Evolutionary conservation across 352 stramenopile genomes (phyloP).

Genomic region (Globisporangium barbulae): DNA sequence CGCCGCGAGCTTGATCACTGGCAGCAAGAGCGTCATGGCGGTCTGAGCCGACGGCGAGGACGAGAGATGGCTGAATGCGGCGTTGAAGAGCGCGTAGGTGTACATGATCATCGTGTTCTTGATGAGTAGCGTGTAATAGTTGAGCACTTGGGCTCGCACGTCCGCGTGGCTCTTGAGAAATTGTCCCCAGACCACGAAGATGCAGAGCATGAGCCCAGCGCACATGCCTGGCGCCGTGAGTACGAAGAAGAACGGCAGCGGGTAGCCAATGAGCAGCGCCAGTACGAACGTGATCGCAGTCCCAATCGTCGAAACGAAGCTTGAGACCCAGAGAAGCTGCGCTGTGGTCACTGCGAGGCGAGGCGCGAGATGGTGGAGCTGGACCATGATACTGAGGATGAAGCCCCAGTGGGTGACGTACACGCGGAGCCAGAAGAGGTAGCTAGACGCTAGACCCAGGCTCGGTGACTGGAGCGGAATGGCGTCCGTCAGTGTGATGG

Average conservation of each 20-base stretch:
- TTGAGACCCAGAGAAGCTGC: constrained; percentile 9
- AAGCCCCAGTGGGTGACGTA: not conserved
- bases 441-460: not conserved
- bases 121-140: constrained; percentile 1
- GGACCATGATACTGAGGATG: not conserved
- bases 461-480: constrained; percentile 10
- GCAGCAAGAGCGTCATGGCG: not conserved
- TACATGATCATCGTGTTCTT: constrained; percentile 14
- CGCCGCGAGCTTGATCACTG: not conserved
- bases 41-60: not conserved
- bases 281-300: not conserved
- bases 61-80: constrained; percentile 20
- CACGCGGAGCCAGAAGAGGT: constrained; percentile 16
- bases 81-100: constrained; percentile 31
- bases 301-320: not conserved
- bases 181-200: not conserved
- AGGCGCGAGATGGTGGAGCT: not conserved
- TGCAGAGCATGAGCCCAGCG: not conserved
- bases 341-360: constrained; percentile 9
- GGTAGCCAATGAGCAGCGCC: constrained; percentile 26
- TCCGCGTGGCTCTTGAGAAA: not conserved
- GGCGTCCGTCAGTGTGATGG: constrained; percentile 5
- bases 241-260: constrained; percentile 30
- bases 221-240: not conserved
- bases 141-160: constrained; percentile 11